These are phyloP conservation scores for Piloderma croceum DNA, from an alignment of 768 basidiomycete species.

Conservation along the genomic window DNA sequence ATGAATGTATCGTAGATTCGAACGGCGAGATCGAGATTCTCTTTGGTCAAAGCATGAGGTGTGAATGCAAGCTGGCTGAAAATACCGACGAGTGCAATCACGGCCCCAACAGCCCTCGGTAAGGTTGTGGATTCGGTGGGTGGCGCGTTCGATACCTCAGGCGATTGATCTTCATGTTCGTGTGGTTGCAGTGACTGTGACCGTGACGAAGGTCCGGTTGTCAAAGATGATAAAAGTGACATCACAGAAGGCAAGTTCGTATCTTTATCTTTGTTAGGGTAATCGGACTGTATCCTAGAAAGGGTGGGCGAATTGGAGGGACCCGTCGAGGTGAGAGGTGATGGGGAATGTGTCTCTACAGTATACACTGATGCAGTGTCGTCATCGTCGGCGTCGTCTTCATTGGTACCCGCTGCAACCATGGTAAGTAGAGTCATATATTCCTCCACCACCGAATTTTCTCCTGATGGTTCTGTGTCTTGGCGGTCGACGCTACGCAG, in stretches of 20 bases:
- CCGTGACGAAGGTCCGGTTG: constrained; percentile 46
- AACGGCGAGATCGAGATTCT: constrained; percentile 48
- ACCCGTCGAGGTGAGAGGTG: constrained; percentile 17
- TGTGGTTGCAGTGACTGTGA: constrained; percentile 50
- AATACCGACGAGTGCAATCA: constrained; percentile 55
- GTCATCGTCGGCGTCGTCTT: constrained; percentile 38
- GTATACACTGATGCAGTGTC: constrained; percentile 37
- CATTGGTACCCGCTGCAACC: constrained; percentile 31
- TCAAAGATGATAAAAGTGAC: constrained; percentile 59
- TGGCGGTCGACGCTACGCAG: constrained; percentile 42
- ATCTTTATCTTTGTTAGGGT: constrained; percentile 37
- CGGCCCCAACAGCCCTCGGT: constrained; percentile 52
- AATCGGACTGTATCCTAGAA: constrained; percentile 57
- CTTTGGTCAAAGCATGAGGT: constrained; percentile 43
- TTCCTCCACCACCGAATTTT: constrained; percentile 6
- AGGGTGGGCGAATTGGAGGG: constrained; percentile 42
- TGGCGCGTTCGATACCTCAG: constrained; percentile 18
- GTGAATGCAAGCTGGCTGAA: constrained; percentile 73
- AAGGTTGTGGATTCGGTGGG: constrained; percentile 24
- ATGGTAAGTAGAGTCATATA: constrained; percentile 39
- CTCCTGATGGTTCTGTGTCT: constrained; percentile 13
- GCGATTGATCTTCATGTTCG: constrained; percentile 29
- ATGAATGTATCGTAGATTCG: constrained; percentile 50
- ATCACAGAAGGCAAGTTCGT: constrained; percentile 53
- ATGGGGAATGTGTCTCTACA: constrained; percentile 35